Evolutionary conservation across 2,329 filamentous ascomycete species (phyloP).

Genomic region (Fusarium continuum): DNA sequence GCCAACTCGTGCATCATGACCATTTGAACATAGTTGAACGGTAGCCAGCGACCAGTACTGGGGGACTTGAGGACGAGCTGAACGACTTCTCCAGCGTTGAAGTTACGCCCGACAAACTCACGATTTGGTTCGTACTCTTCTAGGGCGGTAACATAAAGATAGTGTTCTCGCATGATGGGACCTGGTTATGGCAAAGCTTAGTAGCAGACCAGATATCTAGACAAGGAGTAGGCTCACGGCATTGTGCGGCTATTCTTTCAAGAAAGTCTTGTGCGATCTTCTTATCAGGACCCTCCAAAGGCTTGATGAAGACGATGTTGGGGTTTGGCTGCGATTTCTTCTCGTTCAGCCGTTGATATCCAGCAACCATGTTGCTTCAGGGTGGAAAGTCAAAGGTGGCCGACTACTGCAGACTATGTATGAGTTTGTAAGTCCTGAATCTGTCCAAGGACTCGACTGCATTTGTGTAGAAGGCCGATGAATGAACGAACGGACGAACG

Average conservation of each 20-base stretch:
- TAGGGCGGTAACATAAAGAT: slow-evolving; percentile 72
- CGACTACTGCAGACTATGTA: not conserved
- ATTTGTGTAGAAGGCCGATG: not conserved
- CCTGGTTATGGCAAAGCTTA: slow-evolving; percentile 49
- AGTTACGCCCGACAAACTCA: slow-evolving; percentile 89
- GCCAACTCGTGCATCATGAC: slow-evolving; percentile 95
- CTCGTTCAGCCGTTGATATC: slow-evolving; percentile 81
- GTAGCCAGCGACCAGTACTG: slow-evolving; percentile 74
- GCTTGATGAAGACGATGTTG: slow-evolving; percentile 86
- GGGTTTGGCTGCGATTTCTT: slow-evolving; percentile 78
- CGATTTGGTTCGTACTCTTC: slow-evolving; percentile 84
- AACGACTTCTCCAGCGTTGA: slow-evolving; percentile 88
- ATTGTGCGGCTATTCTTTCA: slow-evolving; percentile 82
- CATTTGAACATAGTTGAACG: slow-evolving; percentile 87
- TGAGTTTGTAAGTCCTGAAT: not conserved
- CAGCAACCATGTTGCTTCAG: slow-evolving; percentile 70
- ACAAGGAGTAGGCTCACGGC: slow-evolving; percentile 56
- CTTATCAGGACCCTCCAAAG: slow-evolving; percentile 72
- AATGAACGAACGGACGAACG: slow-evolving; percentile 12
- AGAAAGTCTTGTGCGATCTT: slow-evolving; percentile 74
- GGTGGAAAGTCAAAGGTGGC: no score
- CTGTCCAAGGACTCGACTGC: not conserved
- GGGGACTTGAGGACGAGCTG: slow-evolving; percentile 82
- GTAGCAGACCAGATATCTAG: not conserved
- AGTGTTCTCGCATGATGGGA: slow-evolving; percentile 74